Evolutionary conservation across 1,139 yeast species (phyloP), one percentile per base, ranked within the genome.

Genomic region (Suhomyces taliae): DNA sequence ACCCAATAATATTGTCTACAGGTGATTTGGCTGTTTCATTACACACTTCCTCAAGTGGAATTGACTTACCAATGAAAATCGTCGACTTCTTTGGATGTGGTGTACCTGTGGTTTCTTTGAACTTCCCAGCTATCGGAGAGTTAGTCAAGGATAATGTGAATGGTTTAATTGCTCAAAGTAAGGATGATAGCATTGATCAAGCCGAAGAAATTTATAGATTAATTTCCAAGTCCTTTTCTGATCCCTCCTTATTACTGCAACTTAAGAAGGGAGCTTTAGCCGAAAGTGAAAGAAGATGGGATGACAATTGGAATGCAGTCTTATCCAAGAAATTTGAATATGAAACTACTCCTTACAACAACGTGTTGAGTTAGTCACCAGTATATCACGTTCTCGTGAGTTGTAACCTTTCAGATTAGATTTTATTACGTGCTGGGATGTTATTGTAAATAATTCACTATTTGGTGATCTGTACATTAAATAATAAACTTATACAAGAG

Each of bases 21-120:
- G 95, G 97, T 5, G 97, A 93, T 61, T 61, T 91, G 33, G 98
- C 97, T 5, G 78, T 95, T 1, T 93, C 98, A 0, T 71, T 95
- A 49, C 99, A 95, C 65, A 81, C 86, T 5, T 90, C 98, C 0
- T 87, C 96, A 35, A 87, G 96, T 46, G 99, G 99, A 0, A 76
- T 89, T 50, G 99, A 95, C 61, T 73, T 95, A 49, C 99, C 99
- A 0, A 95, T 95, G 99, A 95, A 95, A 65, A 88, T 93, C 37
- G 86, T 93, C 8, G 99, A 93, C 61, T 85, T 93, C 79, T 91
- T 91, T 72, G 99, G 99, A 0, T 89, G 95, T 53, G 99, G 99
- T 0, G 72, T 93, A 7, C 99, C 99, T 1, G 98, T 90, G 0
- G 73, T 91, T 3, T 82, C 97, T 0, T 70, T 91, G 47, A 71